Evolutionary conservation across 768 basidiomycete species (phyloP).

Genomic region (Podaxis sp.): DNA sequence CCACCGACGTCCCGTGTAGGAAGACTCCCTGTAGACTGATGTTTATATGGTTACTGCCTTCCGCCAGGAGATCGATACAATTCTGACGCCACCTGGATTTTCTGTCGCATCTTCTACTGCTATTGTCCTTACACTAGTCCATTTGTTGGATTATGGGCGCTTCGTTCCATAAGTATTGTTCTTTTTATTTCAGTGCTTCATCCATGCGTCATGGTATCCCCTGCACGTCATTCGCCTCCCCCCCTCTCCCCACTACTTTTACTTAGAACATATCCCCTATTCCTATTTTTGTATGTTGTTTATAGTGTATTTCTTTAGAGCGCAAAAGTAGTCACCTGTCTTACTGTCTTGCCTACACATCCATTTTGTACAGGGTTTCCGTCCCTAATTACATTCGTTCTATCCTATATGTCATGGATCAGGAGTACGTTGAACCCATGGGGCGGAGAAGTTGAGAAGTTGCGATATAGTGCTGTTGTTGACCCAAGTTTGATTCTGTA

Average conservation of each 20-base stretch:
- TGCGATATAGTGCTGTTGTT: background rate
- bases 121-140: background rate
- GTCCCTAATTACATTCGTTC: background rate
- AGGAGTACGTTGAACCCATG: background rate
- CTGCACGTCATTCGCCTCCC: background rate
- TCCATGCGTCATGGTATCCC: background rate
- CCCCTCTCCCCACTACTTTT: background rate
- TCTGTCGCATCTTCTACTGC: background rate
- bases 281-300: background rate
- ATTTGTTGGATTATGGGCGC: background rate
- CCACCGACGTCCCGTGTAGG: slow-evolving; percentile 13
- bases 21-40: slow-evolving; percentile 7
- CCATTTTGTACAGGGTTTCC: slow-evolving; percentile 3
- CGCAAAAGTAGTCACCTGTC: background rate
- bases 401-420: background rate
- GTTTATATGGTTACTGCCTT: background rate
- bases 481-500: slow-evolving; percentile 3
- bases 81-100: background rate
- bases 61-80: background rate
- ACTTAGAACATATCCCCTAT: slow-evolving; percentile 2
- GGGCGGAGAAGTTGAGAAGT: background rate
- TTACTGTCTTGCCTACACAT: background rate
- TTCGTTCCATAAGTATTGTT: slow-evolving; percentile 1
- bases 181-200: slow-evolving; percentile 5
- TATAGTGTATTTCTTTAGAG: slow-evolving; percentile 7